Evolutionary conservation across 495 filamentous ascomycete species (phyloP).

Genomic region (Podospora comata): DNA sequence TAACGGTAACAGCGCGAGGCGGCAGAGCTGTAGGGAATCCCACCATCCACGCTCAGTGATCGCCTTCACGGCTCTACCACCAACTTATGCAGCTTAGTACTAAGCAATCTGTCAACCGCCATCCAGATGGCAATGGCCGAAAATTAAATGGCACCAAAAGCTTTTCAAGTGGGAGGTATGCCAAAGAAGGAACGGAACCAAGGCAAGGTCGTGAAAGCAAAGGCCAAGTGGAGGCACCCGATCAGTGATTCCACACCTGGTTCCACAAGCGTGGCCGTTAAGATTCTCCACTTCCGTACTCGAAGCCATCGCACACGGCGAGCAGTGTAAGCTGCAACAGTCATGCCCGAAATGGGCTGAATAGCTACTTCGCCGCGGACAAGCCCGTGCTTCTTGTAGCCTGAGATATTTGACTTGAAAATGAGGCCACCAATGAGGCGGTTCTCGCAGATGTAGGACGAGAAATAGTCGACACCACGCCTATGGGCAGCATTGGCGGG

Average conservation of each 20-base stretch:
- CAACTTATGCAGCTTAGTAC: conserved; percentile 66
- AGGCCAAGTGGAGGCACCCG: conserved; percentile 76
- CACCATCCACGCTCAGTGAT: no score
- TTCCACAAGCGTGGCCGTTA: conserved; percentile 86
- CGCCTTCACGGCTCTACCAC: no score
- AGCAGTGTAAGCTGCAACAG: conserved; percentile 72
- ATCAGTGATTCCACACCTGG: conserved; percentile 86
- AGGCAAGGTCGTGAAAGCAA: conserved; percentile 69
- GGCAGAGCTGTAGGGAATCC: no score
- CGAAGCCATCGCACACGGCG: conserved; percentile 88
- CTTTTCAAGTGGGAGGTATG: conserved; percentile 63
- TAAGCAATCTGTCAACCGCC: conserved; percentile 67
- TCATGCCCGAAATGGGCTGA: conserved; percentile 83
- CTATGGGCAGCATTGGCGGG: conserved; percentile 45
- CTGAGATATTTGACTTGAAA: conserved; percentile 60
- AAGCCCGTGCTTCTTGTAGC: conserved; percentile 76
- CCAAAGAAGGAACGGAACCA: conserved; percentile 54
- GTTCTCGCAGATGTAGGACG: conserved; percentile 95
- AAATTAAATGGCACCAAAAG: conserved; percentile 64
- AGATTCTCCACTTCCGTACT: conserved; percentile 90
- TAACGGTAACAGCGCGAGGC: no score
- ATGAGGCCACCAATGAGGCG: conserved; percentile 93
- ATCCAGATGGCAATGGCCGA: conserved; percentile 69
- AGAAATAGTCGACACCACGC: conserved; percentile 86
- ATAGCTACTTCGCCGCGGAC: conserved; percentile 82